Evolutionary conservation across 23 red algal genomes (phyloP), one percentile per base, ranked within the genome.

Genomic region (Gracilaria vermiculophylla): DNA sequence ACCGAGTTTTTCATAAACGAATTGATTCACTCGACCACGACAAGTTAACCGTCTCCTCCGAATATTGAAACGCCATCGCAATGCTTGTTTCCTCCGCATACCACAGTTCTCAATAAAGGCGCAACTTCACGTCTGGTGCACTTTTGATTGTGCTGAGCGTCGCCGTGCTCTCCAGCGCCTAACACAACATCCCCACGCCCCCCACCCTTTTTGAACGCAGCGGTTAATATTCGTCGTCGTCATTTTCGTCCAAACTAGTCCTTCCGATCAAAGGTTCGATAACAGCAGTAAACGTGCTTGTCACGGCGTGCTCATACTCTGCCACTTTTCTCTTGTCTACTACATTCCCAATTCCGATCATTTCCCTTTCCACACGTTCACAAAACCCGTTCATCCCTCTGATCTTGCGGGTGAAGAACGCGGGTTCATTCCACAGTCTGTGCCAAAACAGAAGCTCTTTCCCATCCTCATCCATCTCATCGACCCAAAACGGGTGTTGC

Each of bases 401-500:
- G 17, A 85, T 66, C 81, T 85, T 85, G 29, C 81, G 61, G 10
- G 81, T 85, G 48, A 69, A 85, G 21, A 85, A 85, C 10, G 55
- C 81, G 14, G 81, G 81, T 55, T 71, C 45, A 53, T 65, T 53
- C 81, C 48, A 69, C 44, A 85, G 7, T 24, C 29, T 57, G 23
- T 19, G 61, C 81, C 81, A 69, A 85, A 85, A 85, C 67, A 73
- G 44, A 21, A 85, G 60, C 25, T 55, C 47, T 29, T 32, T 54
- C 2, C 77, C 50, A 34, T 74, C 64, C n/a, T 71, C 77, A 24
- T 83, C 88, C 47, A 35, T 25, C 39, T 95, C 93, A 53, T 95
- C 93, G 45, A 90, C 82, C 21, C 67, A 87, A 53, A 90, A 91
- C 13, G 93, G 93, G 42, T 95, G 93, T 45, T 95, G 93, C 72